Conservation (phyloP, 257 asterid species). For the Plantago major region DNA sequence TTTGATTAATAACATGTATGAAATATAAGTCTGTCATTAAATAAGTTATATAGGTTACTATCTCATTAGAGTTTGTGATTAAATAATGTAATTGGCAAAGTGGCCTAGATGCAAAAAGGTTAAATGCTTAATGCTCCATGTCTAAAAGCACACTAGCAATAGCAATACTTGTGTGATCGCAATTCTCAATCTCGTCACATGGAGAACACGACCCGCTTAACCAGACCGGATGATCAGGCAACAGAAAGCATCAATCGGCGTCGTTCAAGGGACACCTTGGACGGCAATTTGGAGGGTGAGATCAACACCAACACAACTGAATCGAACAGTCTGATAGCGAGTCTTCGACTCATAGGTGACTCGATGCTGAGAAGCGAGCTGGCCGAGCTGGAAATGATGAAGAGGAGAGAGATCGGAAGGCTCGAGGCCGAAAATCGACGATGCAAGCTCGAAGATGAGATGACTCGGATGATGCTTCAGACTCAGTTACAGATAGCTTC, state of each 20-base stretch:
- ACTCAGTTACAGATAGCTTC: slow-evolving; percentile 37
- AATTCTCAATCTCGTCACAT: no score
- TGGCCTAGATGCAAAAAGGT: no score
- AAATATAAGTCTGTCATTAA: no score
- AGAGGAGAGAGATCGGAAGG: slow-evolving; percentile 29
- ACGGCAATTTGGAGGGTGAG: slow-evolving; percentile 18
- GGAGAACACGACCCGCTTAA: no score
- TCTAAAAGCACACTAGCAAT: no score
- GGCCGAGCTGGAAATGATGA: slow-evolving; percentile 30
- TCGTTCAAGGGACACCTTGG: slow-evolving; percentile 23
- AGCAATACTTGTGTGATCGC: no score
- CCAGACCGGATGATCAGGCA: background rate
- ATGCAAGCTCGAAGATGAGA: slow-evolving; percentile 24
- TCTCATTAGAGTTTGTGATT: no score
- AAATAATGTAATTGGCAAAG: no score
- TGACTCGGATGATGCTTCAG: slow-evolving; percentile 42
- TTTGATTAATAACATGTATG: no score
- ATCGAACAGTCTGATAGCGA: slow-evolving; percentile 13
- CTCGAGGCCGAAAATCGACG: slow-evolving; percentile 27
- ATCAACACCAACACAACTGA: slow-evolving; percentile 13
- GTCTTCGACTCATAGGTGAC: slow-evolving; percentile 27
- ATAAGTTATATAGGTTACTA: no score
- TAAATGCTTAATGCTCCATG: no score
- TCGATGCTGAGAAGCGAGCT: slow-evolving; percentile 28
- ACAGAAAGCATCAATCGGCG: background rate